Conservation (phyloP, 192 early-diverging fungal genomes). For the Coemansia sp. region DNA sequence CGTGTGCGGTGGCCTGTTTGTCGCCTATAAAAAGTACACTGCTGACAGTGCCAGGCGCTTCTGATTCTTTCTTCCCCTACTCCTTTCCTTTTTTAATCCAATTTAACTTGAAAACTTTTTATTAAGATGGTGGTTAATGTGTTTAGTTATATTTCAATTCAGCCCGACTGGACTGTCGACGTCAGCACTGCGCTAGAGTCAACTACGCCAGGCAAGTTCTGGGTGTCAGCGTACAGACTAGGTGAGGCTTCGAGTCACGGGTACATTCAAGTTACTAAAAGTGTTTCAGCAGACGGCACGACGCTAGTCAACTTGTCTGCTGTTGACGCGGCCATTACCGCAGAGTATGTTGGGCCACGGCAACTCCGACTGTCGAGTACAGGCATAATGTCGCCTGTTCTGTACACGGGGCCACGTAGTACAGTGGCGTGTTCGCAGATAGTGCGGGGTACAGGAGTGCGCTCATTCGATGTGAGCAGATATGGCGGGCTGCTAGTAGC, state of each 20-base stretch:
- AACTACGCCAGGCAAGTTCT: slow-evolving; percentile 33
- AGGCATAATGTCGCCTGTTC: slow-evolving; percentile 8
- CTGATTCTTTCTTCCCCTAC: slow-evolving; percentile 19
- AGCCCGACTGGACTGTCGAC: slow-evolving; percentile 57
- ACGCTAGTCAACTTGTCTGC: slow-evolving; percentile 14
- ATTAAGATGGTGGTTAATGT: slow-evolving; percentile 29
- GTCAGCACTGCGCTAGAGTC: slow-evolving; percentile 26
- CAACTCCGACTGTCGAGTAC: slow-evolving; percentile 41
- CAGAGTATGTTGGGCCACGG: slow-evolving; percentile 24
- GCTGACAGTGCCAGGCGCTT: slow-evolving; percentile 53
- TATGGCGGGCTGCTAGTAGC: slow-evolving; percentile 43
- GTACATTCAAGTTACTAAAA: slow-evolving; percentile 17
- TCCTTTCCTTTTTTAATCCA: background rate
- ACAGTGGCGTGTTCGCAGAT: slow-evolving; percentile 37
- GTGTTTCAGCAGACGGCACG: background rate
- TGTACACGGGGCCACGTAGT: slow-evolving; percentile 25
- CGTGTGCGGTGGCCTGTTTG: slow-evolving; percentile 45
- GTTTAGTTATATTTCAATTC: slow-evolving; percentile 49
- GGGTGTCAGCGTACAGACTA: slow-evolving; percentile 49
- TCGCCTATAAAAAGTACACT: slow-evolving; percentile 54
- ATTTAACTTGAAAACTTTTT: slow-evolving; percentile 9
- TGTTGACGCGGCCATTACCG: background rate
- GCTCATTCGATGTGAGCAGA: slow-evolving; percentile 42
- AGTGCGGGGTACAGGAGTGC: slow-evolving; percentile 28
- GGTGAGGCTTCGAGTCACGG: slow-evolving; percentile 40